Evolutionary conservation across 2,329 filamentous ascomycete species (phyloP).

Genomic region (Corinectria fuckeliana): DNA sequence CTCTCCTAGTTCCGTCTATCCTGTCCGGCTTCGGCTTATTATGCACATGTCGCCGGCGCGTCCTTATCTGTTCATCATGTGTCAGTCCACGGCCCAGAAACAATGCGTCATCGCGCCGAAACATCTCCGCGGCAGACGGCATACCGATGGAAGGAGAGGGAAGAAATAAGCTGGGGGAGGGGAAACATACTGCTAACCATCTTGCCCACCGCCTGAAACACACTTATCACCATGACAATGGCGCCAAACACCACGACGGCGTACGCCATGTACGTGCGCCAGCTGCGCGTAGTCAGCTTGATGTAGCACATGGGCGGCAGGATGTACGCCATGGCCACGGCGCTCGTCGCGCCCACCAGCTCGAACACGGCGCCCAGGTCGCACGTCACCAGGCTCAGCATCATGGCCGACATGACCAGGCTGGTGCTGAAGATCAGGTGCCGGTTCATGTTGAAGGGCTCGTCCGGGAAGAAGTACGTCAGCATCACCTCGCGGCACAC

Average conservation of each 20-base stretch:
- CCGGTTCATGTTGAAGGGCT: slow-evolving; percentile 79
- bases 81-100: slow-evolving; percentile 22
- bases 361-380: slow-evolving; percentile 95
- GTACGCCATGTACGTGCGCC: slow-evolving; percentile 75
- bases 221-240: slow-evolving; percentile 80
- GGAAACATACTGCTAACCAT: slow-evolving; percentile 59
- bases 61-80: slow-evolving; percentile 29
- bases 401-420: slow-evolving; percentile 80
- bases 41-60: slow-evolving; percentile 36
- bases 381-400: slow-evolving; percentile 82
- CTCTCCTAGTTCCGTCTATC: background rate
- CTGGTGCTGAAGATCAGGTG: slow-evolving; percentile 87
- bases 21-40: slow-evolving; percentile 5
- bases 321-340: slow-evolving; percentile 93
- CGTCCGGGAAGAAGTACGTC: slow-evolving; percentile 75
- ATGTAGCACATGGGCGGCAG: slow-evolving; percentile 94
- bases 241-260: slow-evolving; percentile 80
- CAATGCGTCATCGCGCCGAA: background rate
- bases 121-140: slow-evolving; percentile 1
- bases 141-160: background rate
- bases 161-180: background rate
- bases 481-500: slow-evolving; percentile 97
- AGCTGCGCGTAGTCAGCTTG: slow-evolving; percentile 81
- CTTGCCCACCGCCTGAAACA: slow-evolving; percentile 75
- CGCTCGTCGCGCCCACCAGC: slow-evolving; percentile 92